Conservation (phyloP, 108 stramenopile species). For the Nannochloropsis gaditana region DNA sequence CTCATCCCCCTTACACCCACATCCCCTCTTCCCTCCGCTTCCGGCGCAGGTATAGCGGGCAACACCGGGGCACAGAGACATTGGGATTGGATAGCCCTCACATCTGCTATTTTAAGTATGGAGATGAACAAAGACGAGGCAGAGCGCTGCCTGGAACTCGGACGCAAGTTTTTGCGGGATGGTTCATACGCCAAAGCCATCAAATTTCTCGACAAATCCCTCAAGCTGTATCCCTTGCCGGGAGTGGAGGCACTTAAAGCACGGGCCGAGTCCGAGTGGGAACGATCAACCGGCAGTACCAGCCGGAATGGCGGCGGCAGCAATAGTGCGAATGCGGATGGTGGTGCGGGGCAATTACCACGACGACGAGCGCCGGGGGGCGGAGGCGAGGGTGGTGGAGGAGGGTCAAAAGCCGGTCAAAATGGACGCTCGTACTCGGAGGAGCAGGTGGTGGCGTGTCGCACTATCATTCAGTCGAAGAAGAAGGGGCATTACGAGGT, state of each 20-base stretch:
- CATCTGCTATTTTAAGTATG: not conserved
- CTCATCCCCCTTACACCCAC: too few relatives aligned
- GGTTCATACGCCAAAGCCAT: constrained; percentile 66
- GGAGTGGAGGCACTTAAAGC: constrained; percentile 68
- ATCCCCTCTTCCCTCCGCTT: too few relatives aligned
- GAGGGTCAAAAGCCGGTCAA: not conserved
- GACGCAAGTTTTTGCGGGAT: constrained; percentile 28
- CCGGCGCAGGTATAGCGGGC: too few relatives aligned
- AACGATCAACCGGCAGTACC: not conserved
- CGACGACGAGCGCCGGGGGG: not conserved
- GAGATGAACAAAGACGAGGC: constrained; percentile 47
- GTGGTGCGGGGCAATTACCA: not conserved
- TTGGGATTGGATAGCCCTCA: not conserved
- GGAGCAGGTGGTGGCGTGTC: constrained; percentile 12
- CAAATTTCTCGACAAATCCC: constrained; percentile 76
- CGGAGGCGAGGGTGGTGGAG: not conserved
- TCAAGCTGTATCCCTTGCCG: constrained; percentile 75
- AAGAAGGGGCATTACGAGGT: constrained; percentile 69
- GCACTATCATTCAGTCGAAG: constrained; percentile 31
- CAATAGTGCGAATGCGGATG: not conserved
- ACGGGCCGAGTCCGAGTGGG: constrained; percentile 18
- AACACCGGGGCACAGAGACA: too few relatives aligned
- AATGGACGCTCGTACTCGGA: not conserved
- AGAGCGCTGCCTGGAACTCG: constrained; percentile 44
- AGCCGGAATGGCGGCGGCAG: not conserved